phyloP scores from a whole-genome alignment of 2,329 filamentous ascomycete species.

The Neopestalotiopsis rosae region DNA sequence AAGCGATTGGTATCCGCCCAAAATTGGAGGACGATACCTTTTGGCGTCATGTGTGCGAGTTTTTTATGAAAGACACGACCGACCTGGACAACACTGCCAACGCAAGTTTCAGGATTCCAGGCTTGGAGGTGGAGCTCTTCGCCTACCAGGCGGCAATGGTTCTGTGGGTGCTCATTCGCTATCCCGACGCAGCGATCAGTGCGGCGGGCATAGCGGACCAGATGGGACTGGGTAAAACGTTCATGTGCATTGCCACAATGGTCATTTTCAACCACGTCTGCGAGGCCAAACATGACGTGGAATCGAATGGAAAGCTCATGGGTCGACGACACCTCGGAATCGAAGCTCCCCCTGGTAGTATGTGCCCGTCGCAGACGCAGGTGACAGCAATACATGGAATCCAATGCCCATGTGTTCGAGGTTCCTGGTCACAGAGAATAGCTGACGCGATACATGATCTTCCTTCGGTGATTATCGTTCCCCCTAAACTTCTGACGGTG shows the following conservation, averaged over 20 bases:
- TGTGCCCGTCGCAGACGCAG: background rate
- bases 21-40: background rate
- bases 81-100: no score
- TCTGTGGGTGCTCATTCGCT: background rate
- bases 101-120: background rate
- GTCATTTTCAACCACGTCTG: background rate
- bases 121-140: background rate
- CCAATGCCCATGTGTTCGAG: background rate
- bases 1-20: no score
- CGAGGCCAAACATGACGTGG: background rate
- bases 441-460: background rate
- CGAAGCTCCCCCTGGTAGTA: background rate
- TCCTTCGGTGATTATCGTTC: background rate
- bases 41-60: background rate
- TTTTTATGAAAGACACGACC: background rate
- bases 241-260: background rate
- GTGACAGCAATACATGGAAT: background rate
- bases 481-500: background rate
- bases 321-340: background rate
- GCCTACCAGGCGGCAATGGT: background rate
- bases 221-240: background rate
- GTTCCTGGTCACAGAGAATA: background rate
- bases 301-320: background rate
- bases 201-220: background rate
- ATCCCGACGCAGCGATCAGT: background rate